Percentiles rank a stretch among this genome's conserved stretches.
These are phyloP conservation scores for Kernera saxatilis DNA, from an alignment of 345 rosid genomes.

Conservation along the genomic window DNA sequence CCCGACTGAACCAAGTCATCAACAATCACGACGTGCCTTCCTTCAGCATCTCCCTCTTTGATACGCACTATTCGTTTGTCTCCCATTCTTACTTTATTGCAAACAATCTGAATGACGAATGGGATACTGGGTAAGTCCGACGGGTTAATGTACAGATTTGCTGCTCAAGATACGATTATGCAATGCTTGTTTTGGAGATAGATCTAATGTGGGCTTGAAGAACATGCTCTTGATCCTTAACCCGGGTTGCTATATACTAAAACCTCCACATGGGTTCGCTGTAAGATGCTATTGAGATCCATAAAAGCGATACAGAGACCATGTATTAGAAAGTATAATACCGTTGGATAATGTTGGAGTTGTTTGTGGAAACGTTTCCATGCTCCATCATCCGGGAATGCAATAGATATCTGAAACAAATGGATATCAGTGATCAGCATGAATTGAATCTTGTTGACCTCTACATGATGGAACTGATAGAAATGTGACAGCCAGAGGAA, in stretches of 20 bases:
- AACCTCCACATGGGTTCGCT: background rate
- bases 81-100: conserved; percentile 93
- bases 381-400: conserved; percentile 99
- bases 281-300: background rate
- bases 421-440: background rate
- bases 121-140: background rate
- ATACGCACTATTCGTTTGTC: conserved; percentile 79
- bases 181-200: background rate
- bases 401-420: conserved; percentile 78
- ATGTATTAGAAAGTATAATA: conserved; percentile 28
- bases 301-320: no score
- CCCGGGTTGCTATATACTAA: background rate
- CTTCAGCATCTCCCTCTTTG: conserved; percentile 85
- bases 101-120: conserved; percentile 57
- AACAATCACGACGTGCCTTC: conserved; percentile 88
- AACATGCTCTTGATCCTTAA: background rate
- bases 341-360: conserved; percentile 94
- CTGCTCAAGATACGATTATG: background rate
- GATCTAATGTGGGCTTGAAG: background rate
- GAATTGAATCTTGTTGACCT: background rate
- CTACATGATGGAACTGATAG: background rate
- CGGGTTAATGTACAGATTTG: background rate
- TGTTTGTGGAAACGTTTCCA: conserved; percentile 97
- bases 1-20: conserved; percentile 99
- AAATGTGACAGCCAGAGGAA: conserved; percentile 9